Evolutionary conservation across 192 early-diverging fungal species (phyloP), one percentile per base, ranked within the genome.

Genomic region (Umbelopsis isabellina): DNA sequence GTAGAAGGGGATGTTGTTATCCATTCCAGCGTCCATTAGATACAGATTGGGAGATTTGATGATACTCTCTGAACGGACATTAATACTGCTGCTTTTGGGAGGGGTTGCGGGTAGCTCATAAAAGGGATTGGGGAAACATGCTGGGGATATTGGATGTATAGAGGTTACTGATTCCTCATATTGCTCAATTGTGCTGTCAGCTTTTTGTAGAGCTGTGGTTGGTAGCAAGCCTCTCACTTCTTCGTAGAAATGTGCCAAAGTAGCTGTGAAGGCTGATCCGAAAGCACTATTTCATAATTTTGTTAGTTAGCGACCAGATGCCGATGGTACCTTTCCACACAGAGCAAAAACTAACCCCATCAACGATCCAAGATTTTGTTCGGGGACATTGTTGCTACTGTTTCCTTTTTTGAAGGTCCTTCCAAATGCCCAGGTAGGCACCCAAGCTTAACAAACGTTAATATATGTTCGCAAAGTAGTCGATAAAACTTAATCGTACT

Each of bases 1-100:
- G 23, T 91, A 90, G 47, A 95, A 84, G 0, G 93, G 91, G 46
- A 92, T 78, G 73, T 95, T 93, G 75, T 95, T 95, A 50, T 92
- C 87, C 78, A 90, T 83, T 9, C 91, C 93, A 16, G 91, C 92
- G 76, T 95, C 93, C 79, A 90, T 90, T 47, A 93, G 73, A 23
- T 84, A 88, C 35, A 91, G 67, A 8, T 82, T 58, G 46, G 77
- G 30, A 5, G 80, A 75, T 3, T 79, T 55, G 13, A 72, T 30
- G 1, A 70, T 71, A 51, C 72, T 78, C 66, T 58, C 72, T 78
- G 65, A 58, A 49, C 21, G 77, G 71, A 53, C 71, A 74, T 50
- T 46, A 21, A 25, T 30, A 20, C 15, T 65, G 33, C 18, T 76
- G 37, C 12, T 44, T 27, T 72, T 70, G 7, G 76, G 72, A 53